phyloP scores from a whole-genome alignment of 345 rosid genomes.

The Linum usitatissimum region DNA sequence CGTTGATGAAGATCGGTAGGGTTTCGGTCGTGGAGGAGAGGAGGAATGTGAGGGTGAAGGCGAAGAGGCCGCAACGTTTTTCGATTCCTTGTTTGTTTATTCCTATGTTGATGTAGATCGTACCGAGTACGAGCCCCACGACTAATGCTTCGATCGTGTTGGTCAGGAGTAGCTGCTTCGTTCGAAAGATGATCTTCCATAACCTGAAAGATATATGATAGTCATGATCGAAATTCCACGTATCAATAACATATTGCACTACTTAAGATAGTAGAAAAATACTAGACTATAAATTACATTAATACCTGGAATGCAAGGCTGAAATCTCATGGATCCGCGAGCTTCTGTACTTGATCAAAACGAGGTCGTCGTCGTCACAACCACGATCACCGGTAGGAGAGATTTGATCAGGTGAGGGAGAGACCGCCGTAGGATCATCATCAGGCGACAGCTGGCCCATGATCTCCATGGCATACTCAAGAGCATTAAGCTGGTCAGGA shows the following conservation, averaged over 20 bases:
- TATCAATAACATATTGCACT: no score
- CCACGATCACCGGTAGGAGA: not conserved
- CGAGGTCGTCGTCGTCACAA: not conserved
- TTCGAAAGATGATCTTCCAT: constrained; percentile 82
- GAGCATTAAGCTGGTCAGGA: constrained; percentile 82
- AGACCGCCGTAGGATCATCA: not conserved
- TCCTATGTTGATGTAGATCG: constrained; percentile 75
- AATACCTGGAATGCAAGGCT: constrained; percentile 24
- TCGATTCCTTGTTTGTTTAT: constrained; percentile 56
- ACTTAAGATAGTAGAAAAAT: no score
- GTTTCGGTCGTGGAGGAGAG: constrained; percentile 92
- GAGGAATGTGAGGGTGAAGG: constrained; percentile 89
- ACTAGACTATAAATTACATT: no score
- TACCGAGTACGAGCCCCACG: constrained; percentile 90
- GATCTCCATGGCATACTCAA: constrained; percentile 85
- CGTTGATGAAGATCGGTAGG: constrained; percentile 84
- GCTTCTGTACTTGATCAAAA: constrained; percentile 28
- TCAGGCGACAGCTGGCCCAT: constrained; percentile 31
- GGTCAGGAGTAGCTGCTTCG: constrained; percentile 71
- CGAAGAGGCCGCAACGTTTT: constrained; percentile 79
- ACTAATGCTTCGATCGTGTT: constrained; percentile 68
- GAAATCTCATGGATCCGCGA: constrained; percentile 54
- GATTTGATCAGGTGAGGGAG: not conserved
- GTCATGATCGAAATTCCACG: no score
- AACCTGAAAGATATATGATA: constrained; percentile 19